Percentiles rank a stretch among this genome's conserved stretches.
Conservation (phyloP, 1,284 basidiomycete genomes). For the Amylostereum areolatum region DNA sequence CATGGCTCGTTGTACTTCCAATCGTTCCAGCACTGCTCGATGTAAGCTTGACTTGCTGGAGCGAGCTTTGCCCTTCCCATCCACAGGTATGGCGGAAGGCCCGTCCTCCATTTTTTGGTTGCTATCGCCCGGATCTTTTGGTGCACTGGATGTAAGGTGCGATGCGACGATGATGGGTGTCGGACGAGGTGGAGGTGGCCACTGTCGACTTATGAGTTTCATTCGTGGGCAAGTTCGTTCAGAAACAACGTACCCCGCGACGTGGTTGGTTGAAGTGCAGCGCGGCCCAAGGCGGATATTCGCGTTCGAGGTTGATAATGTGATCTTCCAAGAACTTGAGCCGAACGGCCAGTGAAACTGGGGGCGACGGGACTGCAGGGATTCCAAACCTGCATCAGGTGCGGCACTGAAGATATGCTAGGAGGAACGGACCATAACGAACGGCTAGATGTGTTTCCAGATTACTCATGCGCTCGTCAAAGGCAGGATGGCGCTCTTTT, state of each 20-base stretch:
- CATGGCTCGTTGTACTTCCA: conserved; percentile 72
- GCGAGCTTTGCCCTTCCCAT: conserved; percentile 29
- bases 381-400: not conserved
- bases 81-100: conserved; percentile 5
- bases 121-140: conserved; percentile 10
- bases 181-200: conserved; percentile 71
- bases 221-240: not conserved
- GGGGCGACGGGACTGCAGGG: conserved; percentile 58
- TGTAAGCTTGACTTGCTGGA: conserved; percentile 58
- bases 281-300: conserved; percentile 79
- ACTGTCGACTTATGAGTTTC: conserved; percentile 32
- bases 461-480: conserved; percentile 56
- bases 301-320: conserved; percentile 64
- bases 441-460: conserved; percentile 66
- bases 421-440: conserved; percentile 53
- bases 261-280: conserved; percentile 77
- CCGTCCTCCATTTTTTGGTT: not conserved
- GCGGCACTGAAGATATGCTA: not conserved
- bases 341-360: conserved; percentile 54
- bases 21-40: conserved; percentile 63
- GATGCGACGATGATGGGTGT: conserved; percentile 70
- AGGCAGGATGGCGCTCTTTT: conserved; percentile 43
- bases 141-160: conserved; percentile 39
- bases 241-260: conserved; percentile 53
- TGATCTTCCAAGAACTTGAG: conserved; percentile 70